Conservation (phyloP, 805 yeast species). For the Ogataea ganodermae region DNA sequence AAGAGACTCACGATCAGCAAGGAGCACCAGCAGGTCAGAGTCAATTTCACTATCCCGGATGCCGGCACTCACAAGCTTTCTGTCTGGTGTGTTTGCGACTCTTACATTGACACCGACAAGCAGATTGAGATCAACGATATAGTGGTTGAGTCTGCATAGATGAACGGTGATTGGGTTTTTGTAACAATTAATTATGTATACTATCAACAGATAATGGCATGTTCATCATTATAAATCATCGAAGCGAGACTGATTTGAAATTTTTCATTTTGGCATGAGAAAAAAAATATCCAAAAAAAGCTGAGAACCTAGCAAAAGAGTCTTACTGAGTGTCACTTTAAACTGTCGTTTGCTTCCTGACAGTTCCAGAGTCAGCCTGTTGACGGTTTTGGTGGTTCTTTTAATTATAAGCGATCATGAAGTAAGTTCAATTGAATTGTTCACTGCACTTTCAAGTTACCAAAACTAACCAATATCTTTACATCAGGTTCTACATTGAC, state of each 20-base stretch:
- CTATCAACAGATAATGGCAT: no score
- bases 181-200: background rate
- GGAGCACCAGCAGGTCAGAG: constrained; percentile 51
- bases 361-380: background rate
- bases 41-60: constrained; percentile 59
- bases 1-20: constrained; percentile 59
- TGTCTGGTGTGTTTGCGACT: constrained; percentile 88
- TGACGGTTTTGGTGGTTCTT: no score
- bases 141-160: constrained; percentile 28
- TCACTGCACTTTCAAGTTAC: no score
- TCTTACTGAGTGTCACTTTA: no score
- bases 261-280: no score
- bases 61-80: constrained; percentile 64
- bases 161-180: background rate
- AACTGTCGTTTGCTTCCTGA: background rate
- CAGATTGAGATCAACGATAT: constrained; percentile 60
- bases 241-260: background rate
- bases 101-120: constrained; percentile 90
- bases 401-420: no score
- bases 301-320: background rate
- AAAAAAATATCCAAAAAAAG: no score
- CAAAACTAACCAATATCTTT: background rate
- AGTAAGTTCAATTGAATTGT: background rate
- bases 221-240: background rate
- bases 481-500: constrained; percentile 83